Percentiles rank a stretch among this genome's conserved stretches.
Evolutionary conservation across 768 basidiomycete genomes (phyloP).

Genomic region (Candolleomyces efflorescens): DNA sequence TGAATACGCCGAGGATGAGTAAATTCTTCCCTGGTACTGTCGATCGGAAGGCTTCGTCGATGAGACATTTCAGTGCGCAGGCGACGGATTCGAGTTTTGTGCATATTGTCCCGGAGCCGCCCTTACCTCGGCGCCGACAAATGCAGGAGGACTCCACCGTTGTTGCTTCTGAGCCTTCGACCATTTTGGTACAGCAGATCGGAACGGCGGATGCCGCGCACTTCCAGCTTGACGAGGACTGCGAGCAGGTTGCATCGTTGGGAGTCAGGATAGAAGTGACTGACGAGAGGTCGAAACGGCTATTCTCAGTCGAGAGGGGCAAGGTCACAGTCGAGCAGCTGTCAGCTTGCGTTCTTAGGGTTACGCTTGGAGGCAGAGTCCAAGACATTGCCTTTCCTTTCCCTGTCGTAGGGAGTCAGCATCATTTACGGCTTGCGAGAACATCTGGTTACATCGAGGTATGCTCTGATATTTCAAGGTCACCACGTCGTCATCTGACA

Average conservation of each 20-base stretch:
- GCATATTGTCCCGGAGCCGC: conserved; percentile 20
- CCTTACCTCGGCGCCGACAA: not conserved
- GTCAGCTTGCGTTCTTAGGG: conserved; percentile 9
- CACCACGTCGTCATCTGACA: conserved; percentile 15
- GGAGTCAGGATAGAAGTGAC: conserved; percentile 13
- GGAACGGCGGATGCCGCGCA: conserved; percentile 13
- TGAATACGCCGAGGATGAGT: conserved; percentile 15
- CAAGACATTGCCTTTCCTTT: conserved; percentile 11
- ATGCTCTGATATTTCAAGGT: conserved; percentile 15
- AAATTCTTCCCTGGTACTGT: conserved; percentile 13
- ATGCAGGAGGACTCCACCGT: conserved; percentile 14
- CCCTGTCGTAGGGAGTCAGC: conserved; percentile 5
- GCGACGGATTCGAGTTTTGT: conserved; percentile 25
- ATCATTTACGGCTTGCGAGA: conserved; percentile 41
- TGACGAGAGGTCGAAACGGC: conserved; percentile 7
- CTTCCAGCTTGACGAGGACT: conserved; percentile 22
- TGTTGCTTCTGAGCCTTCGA: not conserved
- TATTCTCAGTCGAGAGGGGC: conserved; percentile 12
- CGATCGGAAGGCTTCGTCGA: not conserved
- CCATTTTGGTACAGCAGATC: conserved; percentile 5
- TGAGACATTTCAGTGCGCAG: conserved; percentile 23
- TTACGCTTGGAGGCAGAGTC: conserved; percentile 1
- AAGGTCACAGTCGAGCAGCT: conserved; percentile 7
- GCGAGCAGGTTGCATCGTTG: conserved; percentile 16
- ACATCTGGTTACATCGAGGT: conserved; percentile 50